Conservation (phyloP, 768 basidiomycete genomes). For the Auricularia auricula-judae region DNA sequence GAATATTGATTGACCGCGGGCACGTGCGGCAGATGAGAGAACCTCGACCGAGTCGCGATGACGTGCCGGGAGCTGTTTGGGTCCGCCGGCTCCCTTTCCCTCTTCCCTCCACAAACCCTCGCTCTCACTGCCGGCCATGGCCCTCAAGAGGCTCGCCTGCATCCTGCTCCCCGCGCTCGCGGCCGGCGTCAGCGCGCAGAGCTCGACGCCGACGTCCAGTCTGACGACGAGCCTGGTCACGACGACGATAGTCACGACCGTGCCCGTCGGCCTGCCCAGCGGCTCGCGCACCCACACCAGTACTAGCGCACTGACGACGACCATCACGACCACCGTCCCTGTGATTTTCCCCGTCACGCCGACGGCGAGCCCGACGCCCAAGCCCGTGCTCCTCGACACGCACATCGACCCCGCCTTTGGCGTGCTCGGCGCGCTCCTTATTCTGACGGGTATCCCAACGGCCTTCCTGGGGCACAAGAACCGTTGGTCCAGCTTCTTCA, state of each 20-base stretch:
- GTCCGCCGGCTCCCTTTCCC: slow-evolving; percentile 3
- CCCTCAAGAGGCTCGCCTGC: neutral
- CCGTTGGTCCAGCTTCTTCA: slow-evolving; percentile 91
- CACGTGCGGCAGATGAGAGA: slow-evolving; percentile 9
- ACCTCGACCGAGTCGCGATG: slow-evolving; percentile 7
- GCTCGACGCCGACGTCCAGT: neutral
- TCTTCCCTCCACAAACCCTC: slow-evolving; percentile 14
- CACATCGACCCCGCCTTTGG: slow-evolving; percentile 80
- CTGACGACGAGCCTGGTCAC: neutral
- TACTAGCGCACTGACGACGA: slow-evolving; percentile 22
- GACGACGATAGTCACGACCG: slow-evolving; percentile 5
- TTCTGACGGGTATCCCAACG: slow-evolving; percentile 80
- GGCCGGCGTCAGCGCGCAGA: neutral
- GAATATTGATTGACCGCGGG: slow-evolving; percentile 14
- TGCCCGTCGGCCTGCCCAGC: slow-evolving; percentile 47
- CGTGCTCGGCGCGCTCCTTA: slow-evolving; percentile 78
- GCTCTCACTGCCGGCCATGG: neutral
- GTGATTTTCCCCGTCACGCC: slow-evolving; percentile 29
- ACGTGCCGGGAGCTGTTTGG: slow-evolving; percentile 16
- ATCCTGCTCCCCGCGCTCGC: neutral
- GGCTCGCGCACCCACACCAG: slow-evolving; percentile 16
- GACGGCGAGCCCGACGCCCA: slow-evolving; percentile 23
- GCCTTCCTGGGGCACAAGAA: slow-evolving; percentile 94
- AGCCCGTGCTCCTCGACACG: slow-evolving; percentile 38
- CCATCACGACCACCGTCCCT: slow-evolving; percentile 33